Evolutionary conservation across 2,329 filamentous ascomycete genomes (phyloP).

Genomic region (Teratosphaeria pseudoeucalypti): DNA sequence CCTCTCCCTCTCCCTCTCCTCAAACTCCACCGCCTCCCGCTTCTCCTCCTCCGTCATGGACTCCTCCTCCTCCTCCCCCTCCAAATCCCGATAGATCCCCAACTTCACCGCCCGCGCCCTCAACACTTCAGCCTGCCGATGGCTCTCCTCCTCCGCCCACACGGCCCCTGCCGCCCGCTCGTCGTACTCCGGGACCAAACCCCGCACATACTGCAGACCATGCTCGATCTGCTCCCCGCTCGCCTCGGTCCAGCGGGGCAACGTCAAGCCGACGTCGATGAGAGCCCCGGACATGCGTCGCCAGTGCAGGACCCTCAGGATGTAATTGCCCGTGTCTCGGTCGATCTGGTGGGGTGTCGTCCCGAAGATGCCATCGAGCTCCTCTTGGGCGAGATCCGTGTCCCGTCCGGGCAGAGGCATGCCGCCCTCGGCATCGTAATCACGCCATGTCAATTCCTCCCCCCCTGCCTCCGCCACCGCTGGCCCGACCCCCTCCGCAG

Average conservation of each 20-base stretch:
- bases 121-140: constrained; percentile 19
- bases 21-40: background rate
- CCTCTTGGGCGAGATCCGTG: constrained; percentile 8
- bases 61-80: constrained; percentile 1
- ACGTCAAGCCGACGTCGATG: constrained; percentile 25
- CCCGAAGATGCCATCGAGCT: constrained; percentile 24
- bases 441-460: constrained; percentile 24
- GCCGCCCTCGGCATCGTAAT: constrained; percentile 27
- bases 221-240: constrained; percentile 18
- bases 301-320: constrained; percentile 28
- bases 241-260: constrained; percentile 18
- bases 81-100: constrained; percentile 23
- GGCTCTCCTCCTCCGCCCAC: constrained; percentile 26
- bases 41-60: background rate
- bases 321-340: constrained; percentile 25
- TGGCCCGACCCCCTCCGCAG: background rate
- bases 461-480: constrained; percentile 7
- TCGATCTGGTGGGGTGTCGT: constrained; percentile 13
- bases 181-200: constrained; percentile 23
- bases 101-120: constrained; percentile 23
- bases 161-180: constrained; percentile 22
- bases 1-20: constrained; percentile 11
- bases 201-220: constrained; percentile 25
- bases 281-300: constrained; percentile 27
- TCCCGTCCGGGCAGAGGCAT: constrained; percentile 26